A percentile compares a stretch with the other conserved stretches of the same genome.
phyloP scores from a whole-genome alignment of 1,284 basidiomycete species.

The Leccinum solheimii region DNA sequence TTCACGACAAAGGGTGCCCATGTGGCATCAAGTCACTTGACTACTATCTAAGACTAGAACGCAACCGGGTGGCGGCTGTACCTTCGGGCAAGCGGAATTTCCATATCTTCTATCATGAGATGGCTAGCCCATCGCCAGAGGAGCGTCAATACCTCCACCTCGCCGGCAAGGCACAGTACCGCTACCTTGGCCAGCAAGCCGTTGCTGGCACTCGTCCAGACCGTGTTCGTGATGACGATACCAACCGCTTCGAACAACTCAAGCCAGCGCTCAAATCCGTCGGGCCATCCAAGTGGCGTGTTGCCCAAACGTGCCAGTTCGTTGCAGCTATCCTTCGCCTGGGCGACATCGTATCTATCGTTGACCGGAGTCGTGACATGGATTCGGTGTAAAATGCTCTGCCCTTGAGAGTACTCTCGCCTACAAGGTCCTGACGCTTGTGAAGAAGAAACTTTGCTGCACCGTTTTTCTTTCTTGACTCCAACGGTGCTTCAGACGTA shows the following conservation, averaged over 20 bases:
- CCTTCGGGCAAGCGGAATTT: no score
- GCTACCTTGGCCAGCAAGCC: slow-evolving; percentile 77
- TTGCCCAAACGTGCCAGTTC: slow-evolving; percentile 93
- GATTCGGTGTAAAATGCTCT: slow-evolving; percentile 78
- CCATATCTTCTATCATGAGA: no score
- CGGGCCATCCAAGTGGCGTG: slow-evolving; percentile 89
- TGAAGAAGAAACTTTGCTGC: slow-evolving; percentile 87
- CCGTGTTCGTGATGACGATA: slow-evolving; percentile 67
- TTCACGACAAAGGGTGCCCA: slow-evolving; percentile 86
- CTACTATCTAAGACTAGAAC: slow-evolving; percentile 83
- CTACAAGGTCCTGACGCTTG: slow-evolving; percentile 83
- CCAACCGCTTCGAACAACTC: slow-evolving; percentile 86
- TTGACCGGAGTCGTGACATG: slow-evolving; percentile 79
- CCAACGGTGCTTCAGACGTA: slow-evolving; percentile 85
- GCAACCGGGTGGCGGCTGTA: slow-evolving; percentile 49
- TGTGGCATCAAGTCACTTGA: slow-evolving; percentile 94
- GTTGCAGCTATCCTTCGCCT: slow-evolving; percentile 94
- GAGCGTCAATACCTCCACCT: no score
- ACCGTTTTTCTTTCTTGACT: slow-evolving; percentile 96
- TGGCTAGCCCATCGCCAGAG: no score
- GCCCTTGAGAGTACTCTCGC: slow-evolving; percentile 78
- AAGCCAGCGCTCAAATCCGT: slow-evolving; percentile 92
- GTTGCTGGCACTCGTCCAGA: slow-evolving; percentile 41
- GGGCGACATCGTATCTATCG: slow-evolving; percentile 92
- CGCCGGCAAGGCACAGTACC: slow-evolving; percentile 57